These are phyloP conservation scores for Candida boleticola DNA, from an alignment of 805 yeast species.

Conservation along the genomic window DNA sequence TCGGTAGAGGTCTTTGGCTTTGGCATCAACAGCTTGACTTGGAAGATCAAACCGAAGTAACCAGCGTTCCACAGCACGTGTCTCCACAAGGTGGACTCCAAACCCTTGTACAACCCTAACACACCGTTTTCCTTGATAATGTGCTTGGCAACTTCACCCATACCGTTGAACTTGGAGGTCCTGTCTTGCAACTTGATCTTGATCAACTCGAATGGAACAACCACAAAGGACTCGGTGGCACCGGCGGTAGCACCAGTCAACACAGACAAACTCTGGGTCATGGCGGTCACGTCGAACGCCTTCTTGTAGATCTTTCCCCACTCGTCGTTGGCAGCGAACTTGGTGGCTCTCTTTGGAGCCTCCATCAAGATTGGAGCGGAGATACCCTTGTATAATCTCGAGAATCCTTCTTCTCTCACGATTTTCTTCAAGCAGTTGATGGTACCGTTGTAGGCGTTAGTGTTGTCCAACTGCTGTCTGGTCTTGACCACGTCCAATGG, in stretches of 20 bases:
- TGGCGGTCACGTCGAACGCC: slow-evolving; percentile 61
- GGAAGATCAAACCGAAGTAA: slow-evolving; percentile 92
- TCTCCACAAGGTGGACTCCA: slow-evolving; percentile 97
- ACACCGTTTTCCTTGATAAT: slow-evolving; percentile 75
- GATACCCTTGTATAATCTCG: slow-evolving; percentile 88
- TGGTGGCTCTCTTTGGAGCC: slow-evolving; percentile 98
- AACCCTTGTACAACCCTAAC: slow-evolving; percentile 85
- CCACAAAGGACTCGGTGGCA: slow-evolving; percentile 93
- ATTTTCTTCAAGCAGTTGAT: slow-evolving; percentile 82
- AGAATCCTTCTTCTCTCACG: slow-evolving; percentile 78
- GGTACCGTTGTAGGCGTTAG: slow-evolving; percentile 77
- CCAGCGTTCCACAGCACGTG: slow-evolving; percentile 98
- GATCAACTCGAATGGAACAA: slow-evolving; percentile 95
- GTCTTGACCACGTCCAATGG: slow-evolving; percentile 98
- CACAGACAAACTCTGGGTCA: slow-evolving; percentile 82
- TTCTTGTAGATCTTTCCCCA: slow-evolving; percentile 84
- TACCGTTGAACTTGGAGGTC: slow-evolving; percentile 77
- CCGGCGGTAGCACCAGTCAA: slow-evolving; percentile 98
- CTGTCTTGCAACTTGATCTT: slow-evolving; percentile 93
- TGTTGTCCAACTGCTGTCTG: slow-evolving; percentile 73
- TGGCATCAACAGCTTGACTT: slow-evolving; percentile 78
- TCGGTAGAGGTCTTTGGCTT: slow-evolving; percentile 66
- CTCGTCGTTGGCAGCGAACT: slow-evolving; percentile 96
- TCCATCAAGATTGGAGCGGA: slow-evolving; percentile 97
- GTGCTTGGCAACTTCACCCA: slow-evolving; percentile 74